Conservation (phyloP, 345 rosid genomes). For the Aquilaria yunnanensis region DNA sequence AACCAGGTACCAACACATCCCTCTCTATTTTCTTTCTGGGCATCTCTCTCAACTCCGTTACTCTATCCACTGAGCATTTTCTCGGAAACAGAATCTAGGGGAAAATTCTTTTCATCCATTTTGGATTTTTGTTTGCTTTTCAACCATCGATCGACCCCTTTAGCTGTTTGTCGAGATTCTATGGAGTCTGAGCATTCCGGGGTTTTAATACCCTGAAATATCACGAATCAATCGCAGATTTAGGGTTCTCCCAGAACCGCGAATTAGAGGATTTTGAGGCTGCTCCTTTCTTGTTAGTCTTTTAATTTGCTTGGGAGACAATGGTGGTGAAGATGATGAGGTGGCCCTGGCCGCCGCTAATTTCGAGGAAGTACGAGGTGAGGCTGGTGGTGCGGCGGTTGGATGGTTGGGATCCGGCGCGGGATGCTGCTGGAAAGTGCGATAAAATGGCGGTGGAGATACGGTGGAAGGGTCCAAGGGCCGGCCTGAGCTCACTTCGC, state of each 20-base stretch:
- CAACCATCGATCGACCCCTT: background rate
- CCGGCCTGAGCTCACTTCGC: conserved; percentile 65
- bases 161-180: background rate
- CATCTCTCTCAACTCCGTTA: conserved; percentile 6
- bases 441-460: conserved; percentile 70
- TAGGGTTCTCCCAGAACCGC: background rate
- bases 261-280: conserved; percentile 5
- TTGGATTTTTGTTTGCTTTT: conserved; percentile 1
- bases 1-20: background rate
- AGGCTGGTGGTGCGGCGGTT: conserved; percentile 50
- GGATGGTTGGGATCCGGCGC: conserved; percentile 79
- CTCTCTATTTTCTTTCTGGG: background rate
- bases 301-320: conserved; percentile 29
- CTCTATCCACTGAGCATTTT: background rate
- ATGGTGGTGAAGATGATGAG: conserved; percentile 99
- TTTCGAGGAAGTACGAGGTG: conserved; percentile 73
- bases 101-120: background rate
- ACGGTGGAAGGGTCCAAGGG: conserved; percentile 95
- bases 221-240: background rate
- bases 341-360: conserved; percentile 91
- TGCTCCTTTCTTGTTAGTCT: background rate
- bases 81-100: background rate
- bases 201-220: background rate
- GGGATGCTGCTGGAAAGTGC: conserved; percentile 24
- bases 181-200: background rate